These are phyloP conservation scores for Verticillium albo-atrum DNA, from an alignment of 2,329 filamentous ascomycete species.

Conservation along the genomic window DNA sequence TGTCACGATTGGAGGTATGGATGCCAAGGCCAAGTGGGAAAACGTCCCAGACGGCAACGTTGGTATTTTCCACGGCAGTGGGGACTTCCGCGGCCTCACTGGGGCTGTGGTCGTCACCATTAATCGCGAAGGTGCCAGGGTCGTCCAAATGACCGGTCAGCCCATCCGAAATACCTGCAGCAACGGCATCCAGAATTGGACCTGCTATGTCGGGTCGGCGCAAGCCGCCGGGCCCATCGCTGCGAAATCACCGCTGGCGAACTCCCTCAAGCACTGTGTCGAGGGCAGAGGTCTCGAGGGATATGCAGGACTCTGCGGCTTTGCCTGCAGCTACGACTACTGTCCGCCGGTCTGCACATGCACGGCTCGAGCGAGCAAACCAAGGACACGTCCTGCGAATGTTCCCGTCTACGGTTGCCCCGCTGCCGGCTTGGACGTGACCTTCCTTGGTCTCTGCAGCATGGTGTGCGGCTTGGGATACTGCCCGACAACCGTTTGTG, in stretches of 20 bases:
- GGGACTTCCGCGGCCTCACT: slow-evolving; percentile 14
- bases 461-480: slow-evolving; percentile 40
- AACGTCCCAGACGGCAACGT: slow-evolving; percentile 17
- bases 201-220: slow-evolving; percentile 8
- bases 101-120: slow-evolving; percentile 18
- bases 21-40: slow-evolving; percentile 12
- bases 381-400: slow-evolving; percentile 7
- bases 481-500: slow-evolving; percentile 28
- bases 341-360: slow-evolving; percentile 27
- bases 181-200: slow-evolving; percentile 12
- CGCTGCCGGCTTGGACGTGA: slow-evolving; percentile 20
- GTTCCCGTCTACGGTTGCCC: slow-evolving; percentile 21
- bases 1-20: slow-evolving; percentile 21
- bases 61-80: slow-evolving; percentile 25
- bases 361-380: slow-evolving; percentile 17
- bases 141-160: slow-evolving; percentile 6
- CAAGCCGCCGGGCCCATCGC: not conserved
- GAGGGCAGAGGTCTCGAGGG: slow-evolving; percentile 18
- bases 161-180: slow-evolving; percentile 5
- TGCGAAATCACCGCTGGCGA: not conserved
- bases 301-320: slow-evolving; percentile 27
- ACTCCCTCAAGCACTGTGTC: slow-evolving; percentile 9
- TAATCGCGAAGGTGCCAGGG: slow-evolving; percentile 1
- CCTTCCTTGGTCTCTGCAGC: slow-evolving; percentile 38
- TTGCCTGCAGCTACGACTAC: slow-evolving; percentile 21